Percentiles rank a stretch among this genome's conserved stretches.
Evolutionary conservation across 2,329 filamentous ascomycete species (phyloP).

Genomic region (Fusarium sterilihyphosum): DNA sequence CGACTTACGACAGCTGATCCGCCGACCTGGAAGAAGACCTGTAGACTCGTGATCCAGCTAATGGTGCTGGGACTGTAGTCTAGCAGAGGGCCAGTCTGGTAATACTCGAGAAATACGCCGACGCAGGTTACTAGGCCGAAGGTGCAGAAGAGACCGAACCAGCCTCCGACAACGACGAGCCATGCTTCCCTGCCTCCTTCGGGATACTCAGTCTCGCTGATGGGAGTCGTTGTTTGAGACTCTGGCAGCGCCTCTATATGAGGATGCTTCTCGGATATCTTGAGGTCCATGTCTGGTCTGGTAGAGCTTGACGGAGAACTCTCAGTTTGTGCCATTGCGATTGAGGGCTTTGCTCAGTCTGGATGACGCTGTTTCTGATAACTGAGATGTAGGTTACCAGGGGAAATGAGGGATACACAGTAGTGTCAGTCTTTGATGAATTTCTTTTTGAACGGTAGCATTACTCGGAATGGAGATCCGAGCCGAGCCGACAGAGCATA

Average conservation of each 20-base stretch:
- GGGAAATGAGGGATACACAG: accelerated
- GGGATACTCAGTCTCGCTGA: accelerated
- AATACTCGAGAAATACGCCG: not conserved
- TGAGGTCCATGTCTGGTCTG: not conserved
- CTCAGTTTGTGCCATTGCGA: not conserved
- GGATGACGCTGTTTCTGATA: no score
- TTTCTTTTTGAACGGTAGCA: no score
- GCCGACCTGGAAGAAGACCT: not conserved
- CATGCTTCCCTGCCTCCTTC: not conserved
- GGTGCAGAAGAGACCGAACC: not conserved
- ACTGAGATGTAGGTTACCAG: no score
- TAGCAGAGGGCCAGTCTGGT: accelerated
- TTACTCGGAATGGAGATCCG: no score
- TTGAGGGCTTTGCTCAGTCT: accelerated
- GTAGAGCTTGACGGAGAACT: no score
- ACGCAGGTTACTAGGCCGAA: not conserved
- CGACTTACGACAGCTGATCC: not conserved
- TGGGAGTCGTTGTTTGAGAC: accelerated
- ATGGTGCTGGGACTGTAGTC: not conserved
- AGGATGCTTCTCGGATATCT: accelerated
- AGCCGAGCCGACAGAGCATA: no score
- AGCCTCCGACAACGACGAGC: not conserved
- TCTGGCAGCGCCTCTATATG: not conserved
- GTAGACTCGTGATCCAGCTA: not conserved
- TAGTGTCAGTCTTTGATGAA: no score